Conservation (phyloP, 208 protist genomes). For the Crithidia bombi region DNA sequence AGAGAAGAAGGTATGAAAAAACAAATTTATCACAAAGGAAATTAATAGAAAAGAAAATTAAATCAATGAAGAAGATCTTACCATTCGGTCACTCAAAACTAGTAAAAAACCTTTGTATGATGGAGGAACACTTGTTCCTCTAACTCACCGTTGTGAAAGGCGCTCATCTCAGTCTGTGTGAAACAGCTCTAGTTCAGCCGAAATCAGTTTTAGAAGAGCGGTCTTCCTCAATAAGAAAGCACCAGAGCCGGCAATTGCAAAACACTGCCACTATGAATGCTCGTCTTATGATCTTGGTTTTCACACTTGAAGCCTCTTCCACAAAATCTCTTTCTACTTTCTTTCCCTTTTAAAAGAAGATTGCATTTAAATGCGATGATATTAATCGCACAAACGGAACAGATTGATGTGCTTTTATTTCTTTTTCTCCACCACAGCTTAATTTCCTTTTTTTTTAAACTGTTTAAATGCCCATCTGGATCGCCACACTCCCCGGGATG, state of each 20-base stretch:
- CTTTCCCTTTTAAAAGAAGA: background rate
- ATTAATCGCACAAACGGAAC: slow-evolving; percentile 2
- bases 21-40: background rate
- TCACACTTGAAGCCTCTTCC: too few species aligned
- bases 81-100: slow-evolving; percentile 21
- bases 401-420: background rate
- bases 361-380: slow-evolving; percentile 5
- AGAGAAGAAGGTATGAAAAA: background rate
- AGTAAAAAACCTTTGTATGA: slow-evolving; percentile 27
- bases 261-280: too few species aligned
- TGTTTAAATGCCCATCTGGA: slow-evolving; percentile 56
- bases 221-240: too few species aligned
- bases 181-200: too few species aligned
- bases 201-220: too few species aligned
- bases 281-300: too few species aligned
- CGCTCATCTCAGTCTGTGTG: too few species aligned
- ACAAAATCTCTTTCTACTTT: slow-evolving; percentile 14
- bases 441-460: slow-evolving; percentile 19
- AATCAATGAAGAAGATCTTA: background rate
- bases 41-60: background rate
- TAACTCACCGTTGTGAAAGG: too few species aligned
- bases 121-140: too few species aligned
- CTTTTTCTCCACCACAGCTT: slow-evolving; percentile 17
- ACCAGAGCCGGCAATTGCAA: too few species aligned
- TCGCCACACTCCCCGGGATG: slow-evolving; percentile 72